Base-by-base conservation (phyloP, 2,329 filamentous ascomycete genomes). In the Apiospora pterosperma region DNA sequence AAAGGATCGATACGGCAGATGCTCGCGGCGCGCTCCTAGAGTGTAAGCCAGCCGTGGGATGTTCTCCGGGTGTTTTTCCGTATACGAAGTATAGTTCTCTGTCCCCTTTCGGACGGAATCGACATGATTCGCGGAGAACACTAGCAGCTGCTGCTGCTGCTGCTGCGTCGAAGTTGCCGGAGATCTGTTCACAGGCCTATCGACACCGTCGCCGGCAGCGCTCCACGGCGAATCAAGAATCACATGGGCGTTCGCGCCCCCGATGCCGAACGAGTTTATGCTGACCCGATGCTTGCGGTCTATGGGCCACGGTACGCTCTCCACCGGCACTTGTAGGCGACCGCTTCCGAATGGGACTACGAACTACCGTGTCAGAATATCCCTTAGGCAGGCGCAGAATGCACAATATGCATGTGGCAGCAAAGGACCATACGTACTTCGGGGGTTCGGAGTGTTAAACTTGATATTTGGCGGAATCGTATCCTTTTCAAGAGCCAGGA, bases 211-310 rank as follows among this genome's bases (percentile, higher is more conserved):
- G 21, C 31, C 60, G 69, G 62, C 34, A 71, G 60, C 14, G 44
- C n/a, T n/a, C 59, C 25, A 39, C 52, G 34, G 64, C 61, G 25
- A 69, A 34, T 75, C 73, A 7, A 76, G 63, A 10, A 75, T n/a
- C 38, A n/a, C 59, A 61, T 77, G 76, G n/a, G 72, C 76, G 38
- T 78, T 77, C 1, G 76, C 70, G 5, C 76, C 76, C 36, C 76
- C 76, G 59, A 73, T 75, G 7, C 76, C 76, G 59, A 78, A 78
- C 28, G 71, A 73, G 64, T 77, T 78, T 61, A 78, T 69, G n/a
- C 68, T 71, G 0, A 69, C 71, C 0, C 74, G 66, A 1, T 66
- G 36, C 19, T 63, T 64, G 11, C 48, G 55, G 1, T 63, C 25
- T n/a, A n/a, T n/a, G 0, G 73, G 72, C 74, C 72, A 76, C 0